Base-by-base conservation (phyloP, 2,329 filamentous ascomycete genomes). In the Macrophomina pseudophaseolina region DNA sequence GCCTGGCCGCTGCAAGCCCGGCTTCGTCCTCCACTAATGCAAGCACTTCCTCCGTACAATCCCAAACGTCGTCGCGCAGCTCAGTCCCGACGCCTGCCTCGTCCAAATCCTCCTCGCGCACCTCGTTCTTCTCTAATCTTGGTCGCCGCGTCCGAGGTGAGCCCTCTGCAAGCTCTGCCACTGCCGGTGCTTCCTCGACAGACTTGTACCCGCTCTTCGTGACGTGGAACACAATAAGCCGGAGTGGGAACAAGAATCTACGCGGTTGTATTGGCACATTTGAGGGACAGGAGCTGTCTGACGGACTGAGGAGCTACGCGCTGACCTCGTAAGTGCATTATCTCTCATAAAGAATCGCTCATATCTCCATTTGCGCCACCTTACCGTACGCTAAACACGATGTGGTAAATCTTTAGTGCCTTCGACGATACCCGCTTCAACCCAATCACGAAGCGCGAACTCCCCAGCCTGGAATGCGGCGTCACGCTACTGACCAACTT, bases 241-340 rank as follows among this genome's bases (percentile, higher is more conserved):
- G 83, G 28, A 82, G 77, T 64, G 86, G 88, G 33, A 81, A 88
- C 70, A 89, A 90, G 76, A 86, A 86, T 30, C 86, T 99, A 49
- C 90, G 95, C 68, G 95, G 95, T 68, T 99, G 95, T 83, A 98
- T 99, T 75, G 95, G 95, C 71, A 99, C 94, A 2, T 99, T 98
- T 74, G 91, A 94, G 74, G 78, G 89, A 2, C 88, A 92, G 73
- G 87, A 90, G 59, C 86, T 99, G 12, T 84, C 88, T 35, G 80
- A 86, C 1, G 94, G 93, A 4, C 82, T 99, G 51, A 83, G 88
- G 63, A 88, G 88, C 68, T 98, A 97, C 80, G 91, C 94, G 54
- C 81, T 97, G 71, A 95, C 91, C 62, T 93, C 94, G 77, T 89
- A 81, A 71, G 84, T 80, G 66, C 56, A 65, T 51, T 23, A 18